Evolutionary conservation across 2,329 filamentous ascomycete genomes (phyloP), one percentile per base, ranked within the genome.

Genomic region (Cordyceps militaris): DNA sequence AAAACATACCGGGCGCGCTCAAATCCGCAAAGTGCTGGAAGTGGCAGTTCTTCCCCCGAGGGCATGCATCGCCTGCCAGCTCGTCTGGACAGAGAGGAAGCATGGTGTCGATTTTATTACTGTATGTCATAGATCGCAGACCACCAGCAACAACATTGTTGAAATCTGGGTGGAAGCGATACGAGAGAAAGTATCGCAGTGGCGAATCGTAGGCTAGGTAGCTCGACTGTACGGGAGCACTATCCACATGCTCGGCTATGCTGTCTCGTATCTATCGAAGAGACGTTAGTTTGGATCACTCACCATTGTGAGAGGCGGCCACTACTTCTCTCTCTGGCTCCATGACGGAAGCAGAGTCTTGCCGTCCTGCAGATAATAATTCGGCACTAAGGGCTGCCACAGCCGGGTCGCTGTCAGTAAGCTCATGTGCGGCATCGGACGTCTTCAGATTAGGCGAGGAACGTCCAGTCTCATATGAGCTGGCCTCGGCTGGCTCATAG

Each of bases 91-190:
- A 99, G 50, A 97, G 68, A 61, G 83, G 81, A 64, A 82, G 85
- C 60, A 83, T 79, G 24, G 85, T 79, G 69, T 97, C 85, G 72
- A 99, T 96, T 64, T 86, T 87, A 73, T 96, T 89, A 74, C 90
- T 97, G 75, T 93, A 97, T 44, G 92, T 97, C 76, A 95, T 79
- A 62, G 94, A 97, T 68, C 88, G 86, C 68, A 91, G 87, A 44
- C 93, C 93, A 61, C 86, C 87, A 57, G 83, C 70, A 58, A 96
- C 85, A 58, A 83, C 76, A 51, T 87, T 72, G 63, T 79, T 76
- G 73, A 86, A 97, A 53, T 82, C 78, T 32, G 90, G 89, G 69
- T 97, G 92, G 69, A 93, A 97, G 64, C 93, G 90, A 73, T 89
- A 99, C 38, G 89, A 87, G 70, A 85, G 90, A 72, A 97, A 97